Evolutionary conservation across 2,329 filamentous ascomycete genomes (phyloP), one percentile per base, ranked within the genome.

Genomic region (Penicillium sp.): DNA sequence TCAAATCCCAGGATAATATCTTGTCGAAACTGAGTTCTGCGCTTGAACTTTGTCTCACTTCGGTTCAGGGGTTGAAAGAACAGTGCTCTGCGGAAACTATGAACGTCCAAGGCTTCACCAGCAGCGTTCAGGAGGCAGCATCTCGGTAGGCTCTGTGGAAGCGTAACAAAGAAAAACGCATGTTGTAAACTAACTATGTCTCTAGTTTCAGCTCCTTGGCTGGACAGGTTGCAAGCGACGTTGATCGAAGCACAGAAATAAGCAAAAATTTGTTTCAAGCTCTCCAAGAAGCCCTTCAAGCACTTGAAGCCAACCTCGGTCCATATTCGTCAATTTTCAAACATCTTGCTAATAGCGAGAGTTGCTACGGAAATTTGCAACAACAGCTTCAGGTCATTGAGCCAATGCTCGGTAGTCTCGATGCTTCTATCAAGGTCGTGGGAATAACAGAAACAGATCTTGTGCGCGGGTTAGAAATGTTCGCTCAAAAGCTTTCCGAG

Each of bases 401-500:
- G 19, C 57, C 63, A n/a, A 58, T 38, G 4, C 44, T 73, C 16
- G 52, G 54, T 5, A 57, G 42, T 16, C 53, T 73, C 1, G 44
- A 38, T 12, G 33, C n/a, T 4, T 62, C 59, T 5, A 40, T 73
- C 14, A 55, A 67, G 12, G 62, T 49, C n/a, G 47, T 70, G 9
- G 56, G 56, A 7, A 31, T 61, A 9, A 61, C 64, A 16, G 68
- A 67, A 43, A 35, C 33, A 5, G 60, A 58, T 11, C 70, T 77
- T 31, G 58, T 57, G 5, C 52, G 65, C 1, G 69, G 72, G n/a
- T 67, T 76, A 30, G 50, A 54, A 25, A 51, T 42, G 1, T 54
- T 73, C 16, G 37, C 50, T 26, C 42, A 50, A 9, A 64, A 44
- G 8, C 50, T 73, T 10, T 49, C 46, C 9, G 64, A 69, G 12